Percentiles rank a stretch among this genome's conserved stretches.
These are phyloP conservation scores for Metschnikowia cerradonensis DNA, from an alignment of 805 yeast genomes.

Conservation along the genomic window DNA sequence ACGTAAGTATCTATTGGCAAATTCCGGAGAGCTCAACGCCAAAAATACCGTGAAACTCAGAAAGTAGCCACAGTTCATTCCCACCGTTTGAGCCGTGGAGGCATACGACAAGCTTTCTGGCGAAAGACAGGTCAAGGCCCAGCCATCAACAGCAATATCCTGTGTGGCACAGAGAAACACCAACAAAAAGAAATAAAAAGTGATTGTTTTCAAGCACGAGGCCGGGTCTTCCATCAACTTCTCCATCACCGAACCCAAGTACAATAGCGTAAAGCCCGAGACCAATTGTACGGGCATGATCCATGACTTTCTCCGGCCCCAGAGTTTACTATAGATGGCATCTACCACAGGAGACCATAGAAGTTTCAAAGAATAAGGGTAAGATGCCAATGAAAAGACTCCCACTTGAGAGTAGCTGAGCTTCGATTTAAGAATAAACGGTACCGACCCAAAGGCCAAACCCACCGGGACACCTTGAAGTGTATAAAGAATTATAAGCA, in stretches of 20 bases:
- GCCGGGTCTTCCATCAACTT: conserved; percentile 47
- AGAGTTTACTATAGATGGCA: conserved; percentile 59
- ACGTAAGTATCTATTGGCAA: conserved; percentile 82
- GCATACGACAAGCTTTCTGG: conserved; percentile 82
- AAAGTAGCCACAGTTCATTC: conserved; percentile 90
- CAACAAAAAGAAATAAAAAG: conserved; percentile 67
- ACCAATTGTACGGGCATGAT: conserved; percentile 86
- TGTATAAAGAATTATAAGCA: conserved; percentile 70
- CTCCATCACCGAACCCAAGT: conserved; percentile 57
- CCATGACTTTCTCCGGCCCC: conserved; percentile 91
- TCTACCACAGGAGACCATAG: conserved; percentile 97
- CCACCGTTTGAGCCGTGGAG: conserved; percentile 95
- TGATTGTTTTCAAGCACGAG: conserved; percentile 50
- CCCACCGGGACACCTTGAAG: conserved; percentile 98
- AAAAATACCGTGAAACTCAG: conserved; percentile 85
- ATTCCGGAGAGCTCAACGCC: conserved; percentile 87
- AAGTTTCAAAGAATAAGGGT: conserved; percentile 89
- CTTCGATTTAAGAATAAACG: conserved; percentile 79
- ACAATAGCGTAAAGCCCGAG: conserved; percentile 65
- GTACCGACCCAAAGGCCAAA: conserved; percentile 89
- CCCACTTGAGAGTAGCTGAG: conserved; percentile 88
- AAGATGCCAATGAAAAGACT: conserved; percentile 83
- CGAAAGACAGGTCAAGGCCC: conserved; percentile 90
- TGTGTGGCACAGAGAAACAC: conserved; percentile 94
- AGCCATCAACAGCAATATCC: conserved; percentile 98